Evolutionary conservation across 257 asterid genomes (phyloP).

Genomic region (Nicotiana paniculata): DNA sequence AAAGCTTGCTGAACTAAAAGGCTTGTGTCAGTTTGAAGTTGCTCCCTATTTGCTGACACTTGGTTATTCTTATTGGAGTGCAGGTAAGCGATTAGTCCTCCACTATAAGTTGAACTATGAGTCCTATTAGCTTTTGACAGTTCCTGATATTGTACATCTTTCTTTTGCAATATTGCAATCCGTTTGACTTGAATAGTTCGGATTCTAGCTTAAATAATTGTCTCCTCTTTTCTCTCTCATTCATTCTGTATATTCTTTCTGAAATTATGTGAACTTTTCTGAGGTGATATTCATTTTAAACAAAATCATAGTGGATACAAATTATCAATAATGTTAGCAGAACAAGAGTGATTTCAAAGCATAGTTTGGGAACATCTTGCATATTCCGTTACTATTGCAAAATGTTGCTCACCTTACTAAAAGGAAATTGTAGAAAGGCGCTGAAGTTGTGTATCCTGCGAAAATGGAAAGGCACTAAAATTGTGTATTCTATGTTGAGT

Average conservation of each 20-base stretch:
- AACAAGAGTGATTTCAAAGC: background rate
- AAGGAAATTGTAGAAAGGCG: background rate
- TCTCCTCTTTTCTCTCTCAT: background rate
- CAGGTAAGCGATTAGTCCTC: slow-evolving; percentile 42
- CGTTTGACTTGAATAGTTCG: background rate
- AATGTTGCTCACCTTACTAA: background rate
- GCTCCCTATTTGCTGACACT: slow-evolving; percentile 69
- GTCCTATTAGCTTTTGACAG: background rate
- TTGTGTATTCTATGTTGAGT: background rate
- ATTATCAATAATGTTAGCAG: background rate
- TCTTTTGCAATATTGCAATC: background rate
- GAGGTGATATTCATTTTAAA: background rate
- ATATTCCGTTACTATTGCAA: background rate
- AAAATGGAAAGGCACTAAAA: background rate
- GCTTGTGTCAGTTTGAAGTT: slow-evolving; percentile 61
- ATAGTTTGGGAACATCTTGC: background rate
- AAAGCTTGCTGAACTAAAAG: slow-evolving; percentile 64
- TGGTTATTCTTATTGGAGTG: slow-evolving; percentile 85
- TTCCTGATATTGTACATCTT: background rate
- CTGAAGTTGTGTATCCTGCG: background rate
- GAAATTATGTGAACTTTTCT: background rate
- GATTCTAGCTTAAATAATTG: background rate
- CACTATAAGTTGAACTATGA: background rate
- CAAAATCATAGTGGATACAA: background rate
- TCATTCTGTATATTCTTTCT: background rate